Conservation (phyloP, 2,329 filamentous ascomycete genomes). For the Triangularia setosa region DNA sequence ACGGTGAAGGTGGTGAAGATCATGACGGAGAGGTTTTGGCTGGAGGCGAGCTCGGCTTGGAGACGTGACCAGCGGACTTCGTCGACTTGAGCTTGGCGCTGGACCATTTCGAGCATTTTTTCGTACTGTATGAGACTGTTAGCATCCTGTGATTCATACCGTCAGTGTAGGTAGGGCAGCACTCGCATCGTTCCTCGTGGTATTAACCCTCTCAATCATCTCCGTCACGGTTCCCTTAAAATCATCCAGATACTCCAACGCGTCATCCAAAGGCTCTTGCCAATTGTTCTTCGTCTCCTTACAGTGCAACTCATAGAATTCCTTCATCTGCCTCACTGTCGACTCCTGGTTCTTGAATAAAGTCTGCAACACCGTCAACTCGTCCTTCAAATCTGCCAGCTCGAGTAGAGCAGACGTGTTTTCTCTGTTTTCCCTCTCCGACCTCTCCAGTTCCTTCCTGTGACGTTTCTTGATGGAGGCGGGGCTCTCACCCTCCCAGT, state of each 20-base stretch:
- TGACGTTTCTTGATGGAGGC: conserved; percentile 42
- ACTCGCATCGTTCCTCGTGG: conserved; percentile 53
- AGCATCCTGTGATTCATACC: background rate
- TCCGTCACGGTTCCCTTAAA: conserved; percentile 52
- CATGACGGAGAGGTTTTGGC: conserved; percentile 60
- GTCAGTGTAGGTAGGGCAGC: background rate
- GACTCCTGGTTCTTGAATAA: conserved; percentile 56
- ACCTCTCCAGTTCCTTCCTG: conserved; percentile 37
- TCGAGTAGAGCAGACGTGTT: conserved; percentile 61
- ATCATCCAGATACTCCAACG: conserved; percentile 49
- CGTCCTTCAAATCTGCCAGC: conserved; percentile 61
- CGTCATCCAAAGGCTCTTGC: conserved; percentile 49
- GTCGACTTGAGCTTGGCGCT: conserved; percentile 63
- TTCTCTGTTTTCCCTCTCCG: conserved; percentile 56
- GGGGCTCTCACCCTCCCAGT: conserved; percentile 36
- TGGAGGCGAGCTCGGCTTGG: conserved; percentile 59
- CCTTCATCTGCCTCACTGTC: conserved; percentile 46
- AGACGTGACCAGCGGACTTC: conserved; percentile 60
- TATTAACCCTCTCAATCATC: conserved; percentile 56
- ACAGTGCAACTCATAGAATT: conserved; percentile 41
- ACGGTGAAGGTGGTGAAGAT: conserved; percentile 63
- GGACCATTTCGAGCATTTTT: conserved; percentile 63
- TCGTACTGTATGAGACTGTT: conserved; percentile 43
- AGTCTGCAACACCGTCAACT: conserved; percentile 53
- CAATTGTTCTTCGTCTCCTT: conserved; percentile 42